Conservation (phyloP, 2,329 filamentous ascomycete species). For the Colletotrichum tropicale region DNA sequence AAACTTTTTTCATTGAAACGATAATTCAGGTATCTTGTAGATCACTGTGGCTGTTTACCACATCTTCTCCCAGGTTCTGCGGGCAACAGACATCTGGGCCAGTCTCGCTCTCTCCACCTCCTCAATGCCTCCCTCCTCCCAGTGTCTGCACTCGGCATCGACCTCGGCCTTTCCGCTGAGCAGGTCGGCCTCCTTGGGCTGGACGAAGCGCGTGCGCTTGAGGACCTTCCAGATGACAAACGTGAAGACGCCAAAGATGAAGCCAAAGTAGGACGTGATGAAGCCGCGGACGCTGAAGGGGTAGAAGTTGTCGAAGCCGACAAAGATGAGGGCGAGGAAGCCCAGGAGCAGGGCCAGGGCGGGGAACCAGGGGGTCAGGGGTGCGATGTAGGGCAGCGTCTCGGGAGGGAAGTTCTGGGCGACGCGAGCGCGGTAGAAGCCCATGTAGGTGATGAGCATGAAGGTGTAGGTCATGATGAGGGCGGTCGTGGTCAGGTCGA, state of each 20-base stretch:
- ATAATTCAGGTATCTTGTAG: background rate
- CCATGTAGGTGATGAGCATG: constrained; percentile 49
- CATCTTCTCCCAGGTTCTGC: constrained; percentile 41
- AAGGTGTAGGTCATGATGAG: constrained; percentile 63
- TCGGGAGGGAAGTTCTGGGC: constrained; percentile 55
- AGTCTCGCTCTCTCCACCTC: constrained; percentile 44
- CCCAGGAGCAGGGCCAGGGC: constrained; percentile 54
- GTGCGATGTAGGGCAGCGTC: constrained; percentile 53
- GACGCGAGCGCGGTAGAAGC: constrained; percentile 56
- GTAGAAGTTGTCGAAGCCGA: constrained; percentile 60
- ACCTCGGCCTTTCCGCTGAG: constrained; percentile 68
- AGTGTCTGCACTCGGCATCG: constrained; percentile 55
- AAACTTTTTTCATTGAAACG: background rate
- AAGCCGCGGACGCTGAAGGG: constrained; percentile 54
- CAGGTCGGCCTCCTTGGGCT: constrained; percentile 64
- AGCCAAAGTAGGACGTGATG: constrained; percentile 57
- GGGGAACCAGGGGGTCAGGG: constrained; percentile 55
- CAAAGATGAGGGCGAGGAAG: constrained; percentile 54
- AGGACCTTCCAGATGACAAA: constrained; percentile 71
- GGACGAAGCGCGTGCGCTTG: constrained; percentile 62
- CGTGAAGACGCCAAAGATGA: constrained; percentile 57
- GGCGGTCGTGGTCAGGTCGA: constrained; percentile 61
- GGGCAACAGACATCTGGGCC: constrained; percentile 37
- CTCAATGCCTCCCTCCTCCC: constrained; percentile 50
- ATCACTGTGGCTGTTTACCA: constrained; percentile 31